Evolutionary conservation across 306 rosid species (phyloP), one percentile per base, ranked within the genome.

Genomic region (Trifolium dubium): DNA sequence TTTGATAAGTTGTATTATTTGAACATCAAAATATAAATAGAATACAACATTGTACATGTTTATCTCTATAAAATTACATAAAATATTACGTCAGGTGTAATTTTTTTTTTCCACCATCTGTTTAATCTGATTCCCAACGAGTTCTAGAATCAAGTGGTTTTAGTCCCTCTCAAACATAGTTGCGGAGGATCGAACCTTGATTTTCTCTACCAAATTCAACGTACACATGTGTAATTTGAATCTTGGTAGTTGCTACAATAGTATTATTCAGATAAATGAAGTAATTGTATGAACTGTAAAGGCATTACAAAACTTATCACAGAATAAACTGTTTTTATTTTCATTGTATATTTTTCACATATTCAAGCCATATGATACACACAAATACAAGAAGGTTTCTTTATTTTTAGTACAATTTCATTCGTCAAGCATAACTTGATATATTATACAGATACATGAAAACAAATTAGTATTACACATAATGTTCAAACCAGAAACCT

Each of bases 391-490:
- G 12, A 71, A 37, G 7, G 35, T 12, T 56, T 56, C 18, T 56
- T 56, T 17, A 19, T 56, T 56, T 12, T 56, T 56, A 5, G 4
- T 56, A 56, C 63, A 56, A 28, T 5, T 56, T 28, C 63, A 10
- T 10, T 56, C 63, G 11, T 56, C 63, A 56, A 70, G 23, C 77
- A 63, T 2, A 55, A 47, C 62, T 5, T 71, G 74, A 56, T 28
- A 60, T 82, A 83, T 79, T 59, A 54, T 72, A 78, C 86, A 81
- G 15, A 71, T 41, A 72, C 70, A 3, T 28, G 73, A 51, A 30
- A 49, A 11, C 81, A 77, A 47, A 56, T n/a, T 68, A 37, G 47
- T 72, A 78, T 80, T 67, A 82, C 49, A 74, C 80, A 82, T 30
- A 77, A 39, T 69, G 31, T 61, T 65, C 73, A 71, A 55, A 75